Base-by-base conservation (phyloP, 2,329 filamentous ascomycete species). In the Alternaria sp. region DNA sequence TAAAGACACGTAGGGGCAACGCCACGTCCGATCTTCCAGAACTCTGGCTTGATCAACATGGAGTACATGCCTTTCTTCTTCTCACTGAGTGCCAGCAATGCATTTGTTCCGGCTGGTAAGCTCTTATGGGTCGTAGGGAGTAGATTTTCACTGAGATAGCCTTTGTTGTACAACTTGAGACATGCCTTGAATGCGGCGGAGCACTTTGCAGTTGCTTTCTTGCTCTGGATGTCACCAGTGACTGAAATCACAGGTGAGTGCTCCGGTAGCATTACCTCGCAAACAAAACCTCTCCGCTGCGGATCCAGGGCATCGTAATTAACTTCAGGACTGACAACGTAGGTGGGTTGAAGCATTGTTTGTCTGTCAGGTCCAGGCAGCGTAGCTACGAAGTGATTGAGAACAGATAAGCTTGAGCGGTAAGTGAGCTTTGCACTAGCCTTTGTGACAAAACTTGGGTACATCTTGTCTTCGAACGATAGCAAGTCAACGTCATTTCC, bases 161-260 rank as follows among this genome's bases (percentile, higher is more conserved):
- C 86, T 54, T 85, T 85, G 60, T 87, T 83, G 49, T 90, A 83
- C 16, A 99, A 83, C 63, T 88, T 76, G 2, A 93, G 75, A 72
- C 94, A 97, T 52, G 91, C 87, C 71, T 93, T 87, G 74, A 94
- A 98, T 0, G 95, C 94, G 3, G 94, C 94, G 0, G 94, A 92
- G 66, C 92, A 92, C 77, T 95, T 96, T 5, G 95, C 94, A 18
- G 90, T 80, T 30, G 89, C 84, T 77, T 97, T 98, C 59, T 85
- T 92, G 8, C 82, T 76, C 57, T 90, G 87, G 0, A 87, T 80
- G 8, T 81, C 82, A 5, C 95, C 94, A 12, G 84, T 83, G 5
- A 87, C 84, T 30, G 87, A 88, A 57, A 85, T 86, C 36, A 97
- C 81, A 0, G 92, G 93, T 0, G 93, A 91, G 22, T 84, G 85